Evolutionary conservation across 2,329 filamentous ascomycete genomes (phyloP), one percentile per base, ranked within the genome.

Genomic region (Didymella sp.): DNA sequence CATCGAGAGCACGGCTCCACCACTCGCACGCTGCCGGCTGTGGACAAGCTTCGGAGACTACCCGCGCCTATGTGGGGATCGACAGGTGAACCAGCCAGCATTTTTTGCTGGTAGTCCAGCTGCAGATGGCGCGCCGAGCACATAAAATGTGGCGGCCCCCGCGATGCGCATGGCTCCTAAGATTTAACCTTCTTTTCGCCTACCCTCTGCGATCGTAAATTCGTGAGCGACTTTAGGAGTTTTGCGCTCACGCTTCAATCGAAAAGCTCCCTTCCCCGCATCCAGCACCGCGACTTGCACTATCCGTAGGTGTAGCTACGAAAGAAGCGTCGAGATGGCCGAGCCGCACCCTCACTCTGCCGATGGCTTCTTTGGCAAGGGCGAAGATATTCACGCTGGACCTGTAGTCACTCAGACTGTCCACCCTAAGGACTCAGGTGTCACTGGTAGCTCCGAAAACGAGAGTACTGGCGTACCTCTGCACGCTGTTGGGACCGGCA

Each of bases 191-290:
- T 22, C 38, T 56, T 43, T 33, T 40, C 41, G 24, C 63, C 38
- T 45, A 30, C 56, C 58, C 38, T 43, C 54, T 53, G 41, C 30
- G 17, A 11, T 42, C 56, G 43, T 58, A 60, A 37, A 43, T 57
- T 64, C 68, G 73, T 73, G 73, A 70, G 74, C 74, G 74, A 77
- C 74, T 77, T 76, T 60, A 63, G 73, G 74, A 75, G 74, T 75
- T 77, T 77, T 77, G 74, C 74, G 74, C 71, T 75, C 72, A 66
- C 71, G 68, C 64, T 66, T 54, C 56, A 41, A 57, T 43, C 60
- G 66, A 69, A 77, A 77, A 76, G 68, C 73, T 75, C 73, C 73
- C 62, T 40, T 17, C 49, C 30, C 12, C 51, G 24, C 33, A 35
- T 42, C 42, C 37, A 8, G 50, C 15, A 2, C 21, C 27, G 3